Conservation (phyloP, 225 moss, liverwort and hornwort species). For the Thuidium tamariscinum region DNA sequence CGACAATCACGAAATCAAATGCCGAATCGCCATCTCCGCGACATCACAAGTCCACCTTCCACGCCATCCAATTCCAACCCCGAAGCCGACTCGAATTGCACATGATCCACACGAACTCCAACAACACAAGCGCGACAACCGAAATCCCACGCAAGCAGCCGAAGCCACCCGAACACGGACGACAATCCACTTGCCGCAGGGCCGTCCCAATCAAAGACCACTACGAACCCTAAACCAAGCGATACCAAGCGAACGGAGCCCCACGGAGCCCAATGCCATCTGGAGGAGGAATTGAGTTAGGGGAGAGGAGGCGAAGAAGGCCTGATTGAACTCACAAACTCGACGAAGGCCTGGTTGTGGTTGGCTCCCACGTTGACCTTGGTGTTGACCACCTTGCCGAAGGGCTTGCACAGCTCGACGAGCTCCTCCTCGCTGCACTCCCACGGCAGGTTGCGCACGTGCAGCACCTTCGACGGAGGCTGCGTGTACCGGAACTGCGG, state of each 20-base stretch:
- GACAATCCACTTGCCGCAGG: neutral
- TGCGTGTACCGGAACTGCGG: conserved; percentile 99
- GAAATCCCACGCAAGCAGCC: neutral
- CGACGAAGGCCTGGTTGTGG: conserved; percentile 98
- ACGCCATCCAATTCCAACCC: neutral
- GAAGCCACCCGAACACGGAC: neutral
- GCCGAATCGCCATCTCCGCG: neutral
- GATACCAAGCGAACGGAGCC: neutral
- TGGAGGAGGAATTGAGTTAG: neutral
- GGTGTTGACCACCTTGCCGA: conserved; percentile 98
- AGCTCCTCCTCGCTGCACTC: conserved; percentile 99
- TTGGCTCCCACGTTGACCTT: conserved; percentile 99
- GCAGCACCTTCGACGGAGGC: conserved; percentile 95
- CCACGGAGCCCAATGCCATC: neutral
- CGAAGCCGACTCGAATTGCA: neutral
- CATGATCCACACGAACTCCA: neutral
- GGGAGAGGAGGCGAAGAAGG: too few species aligned
- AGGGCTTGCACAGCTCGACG: conserved; percentile 95
- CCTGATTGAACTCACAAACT: conserved; percentile 59
- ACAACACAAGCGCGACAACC: neutral
- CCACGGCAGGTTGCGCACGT: conserved; percentile 98
- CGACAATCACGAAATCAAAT: neutral
- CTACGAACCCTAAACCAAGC: neutral
- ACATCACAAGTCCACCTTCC: neutral
- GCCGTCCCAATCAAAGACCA: neutral